phyloP scores from a whole-genome alignment of 192 early-diverging fungal species.

The Nowakowskiella sp. region DNA sequence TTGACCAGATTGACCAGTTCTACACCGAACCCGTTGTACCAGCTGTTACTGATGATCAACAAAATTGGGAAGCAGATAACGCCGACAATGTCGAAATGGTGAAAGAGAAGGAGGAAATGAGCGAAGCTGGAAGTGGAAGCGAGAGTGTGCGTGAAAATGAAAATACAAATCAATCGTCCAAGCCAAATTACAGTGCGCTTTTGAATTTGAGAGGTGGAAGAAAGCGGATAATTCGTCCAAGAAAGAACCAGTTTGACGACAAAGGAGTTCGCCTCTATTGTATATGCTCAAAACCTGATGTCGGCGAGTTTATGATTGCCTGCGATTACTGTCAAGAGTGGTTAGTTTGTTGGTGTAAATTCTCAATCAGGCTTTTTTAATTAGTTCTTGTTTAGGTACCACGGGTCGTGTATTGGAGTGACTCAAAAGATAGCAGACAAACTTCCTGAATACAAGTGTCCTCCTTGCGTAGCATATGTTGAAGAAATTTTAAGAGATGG shows the following conservation, averaged over 20 bases:
- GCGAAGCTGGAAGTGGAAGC: neutral
- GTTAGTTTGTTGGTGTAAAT: conserved; percentile 26
- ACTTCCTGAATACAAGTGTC: conserved; percentile 31
- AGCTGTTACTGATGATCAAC: no score
- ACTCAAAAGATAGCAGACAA: conserved; percentile 44
- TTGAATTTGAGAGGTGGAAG: neutral
- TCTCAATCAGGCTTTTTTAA: conserved; percentile 3
- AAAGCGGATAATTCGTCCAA: conserved; percentile 7
- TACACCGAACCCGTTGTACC: no score
- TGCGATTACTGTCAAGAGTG: conserved; percentile 70
- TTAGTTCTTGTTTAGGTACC: conserved; percentile 42
- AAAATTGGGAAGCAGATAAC: no score
- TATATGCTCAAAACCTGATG: conserved; percentile 56
- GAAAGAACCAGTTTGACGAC: conserved; percentile 30
- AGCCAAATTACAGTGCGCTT: neutral
- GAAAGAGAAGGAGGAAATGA: neutral
- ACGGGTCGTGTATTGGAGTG: conserved; percentile 51
- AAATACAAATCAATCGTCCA: neutral
- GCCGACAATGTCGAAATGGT: no score
- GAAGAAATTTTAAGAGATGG: conserved; percentile 3
- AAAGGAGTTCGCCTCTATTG: conserved; percentile 59
- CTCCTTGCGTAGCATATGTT: no score
- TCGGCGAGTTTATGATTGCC: conserved; percentile 68
- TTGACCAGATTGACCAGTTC: no score
- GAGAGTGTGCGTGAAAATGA: neutral